Base-by-base conservation (phyloP, 768 basidiomycete genomes). In the Suillus clintonianus region DNA sequence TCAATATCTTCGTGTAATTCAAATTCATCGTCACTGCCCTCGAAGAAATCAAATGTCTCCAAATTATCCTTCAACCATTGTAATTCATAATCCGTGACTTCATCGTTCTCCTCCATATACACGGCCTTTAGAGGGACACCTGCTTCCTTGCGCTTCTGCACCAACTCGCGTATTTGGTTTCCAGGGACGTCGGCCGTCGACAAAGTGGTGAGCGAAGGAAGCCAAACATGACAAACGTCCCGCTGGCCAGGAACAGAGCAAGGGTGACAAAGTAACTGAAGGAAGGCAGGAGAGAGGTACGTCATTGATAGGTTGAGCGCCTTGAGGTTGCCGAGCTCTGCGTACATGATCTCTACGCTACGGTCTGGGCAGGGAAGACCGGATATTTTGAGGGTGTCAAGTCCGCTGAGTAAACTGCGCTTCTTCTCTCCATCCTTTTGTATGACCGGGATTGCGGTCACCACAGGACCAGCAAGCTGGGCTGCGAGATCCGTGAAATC, bases 31-130 rank as follows among this genome's bases (percentile, higher is more conserved):
- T 81, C 80, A 51, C 86, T 87, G 39, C 85, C 80, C 62, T 86
- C 86, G 64, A 87, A 90, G 65, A 78, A 82, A 13, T 84, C 83
- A 17, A 90, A 79, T 37, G 75, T 75, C 62, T 85, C 81, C 58
- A 87, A 57, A 66, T 89, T 78, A 6, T 72, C 72, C 58, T 72
- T 77, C 43, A 90, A 69, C 89, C 88, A 90, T 45, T 70, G 70
- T 65, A 80, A 78, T 14, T 86, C 83, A 27, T 76, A 74, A 1
- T 67, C 58, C 0, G 72, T 67, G n/a, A 89, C 45, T 1, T 75
- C 71, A 56, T 84, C 83, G 0, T 77, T 71, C 60, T 80, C 70
- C 45, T 84, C 80, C 75, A 89, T 80, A 39, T 71, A 72, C 59
- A 82, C 71, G n/a, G 74, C 73, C 64, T 75, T 77, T 48, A 91